Evolutionary conservation across 2,329 filamentous ascomycete genomes (phyloP), one percentile per base, ranked within the genome.

Genomic region (Aspergillus melleus): DNA sequence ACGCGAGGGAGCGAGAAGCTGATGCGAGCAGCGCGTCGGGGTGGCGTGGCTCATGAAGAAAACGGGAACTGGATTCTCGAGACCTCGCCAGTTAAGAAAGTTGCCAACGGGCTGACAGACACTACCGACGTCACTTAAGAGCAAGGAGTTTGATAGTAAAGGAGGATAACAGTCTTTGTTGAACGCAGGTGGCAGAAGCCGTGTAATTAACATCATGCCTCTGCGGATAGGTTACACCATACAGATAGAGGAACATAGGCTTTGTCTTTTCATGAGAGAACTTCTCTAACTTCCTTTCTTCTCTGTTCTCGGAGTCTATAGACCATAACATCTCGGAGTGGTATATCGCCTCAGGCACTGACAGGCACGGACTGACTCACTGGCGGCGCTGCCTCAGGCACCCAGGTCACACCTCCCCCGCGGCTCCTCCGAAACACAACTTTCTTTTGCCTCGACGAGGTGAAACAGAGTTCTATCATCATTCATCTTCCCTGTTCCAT

Each of bases 31-130:
- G 78, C 78, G 4, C 66, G 64, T 20, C 68, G 66, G 19, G 79
- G 78, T 30, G 79, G 78, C 1, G 67, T 80, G 6, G 77, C 77
- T 22, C 69, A 75, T 59, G 77, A 80, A 60, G 72, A 76, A 42
- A 68, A 74, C 58, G 77, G 75, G 9, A 76, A 74, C 50, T 78
- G 74, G 75, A 60, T 75, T 46, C 62, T 78, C 49, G 70, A 76
- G 59, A 70, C 62, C 6, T 74, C 70, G 2, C 72, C 71, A 3
- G 64, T 70, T 11, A 74, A 73, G 60, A 72, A 70, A 57, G 66
- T 59, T 6, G 44, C 58, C 26, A 73, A 73, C 64, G 70, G 68
- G 52, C 58, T 74, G 49, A 61, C 59, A 6, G 47, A n/a, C 49
- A 29, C 53, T 49, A 47, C 58, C 9, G 39, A 16, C 52, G 36